Evolutionary conservation across 495 filamentous ascomycete species (phyloP).

Genomic region (Tuber calosporum): DNA sequence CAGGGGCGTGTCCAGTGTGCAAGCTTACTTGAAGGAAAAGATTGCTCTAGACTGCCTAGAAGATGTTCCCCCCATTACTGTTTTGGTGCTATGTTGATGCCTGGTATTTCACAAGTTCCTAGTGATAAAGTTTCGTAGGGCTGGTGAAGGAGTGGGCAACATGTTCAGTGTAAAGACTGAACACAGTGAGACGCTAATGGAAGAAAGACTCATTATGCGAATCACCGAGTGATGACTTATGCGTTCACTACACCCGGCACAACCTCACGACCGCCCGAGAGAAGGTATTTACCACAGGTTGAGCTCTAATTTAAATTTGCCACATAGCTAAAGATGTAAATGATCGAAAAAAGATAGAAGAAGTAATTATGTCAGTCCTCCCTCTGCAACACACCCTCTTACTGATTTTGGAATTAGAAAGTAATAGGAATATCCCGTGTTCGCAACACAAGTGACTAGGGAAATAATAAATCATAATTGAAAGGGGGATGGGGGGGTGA

Average conservation of each 20-base stretch:
- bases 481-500: not conserved
- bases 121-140: too few relatives aligned
- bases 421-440: not conserved
- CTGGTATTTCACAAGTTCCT: not conserved
- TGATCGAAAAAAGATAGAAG: not conserved
- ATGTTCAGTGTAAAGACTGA: not conserved
- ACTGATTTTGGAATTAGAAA: not conserved
- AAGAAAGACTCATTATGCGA: not conserved
- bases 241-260: not conserved
- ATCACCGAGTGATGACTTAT: not conserved
- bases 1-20: not conserved
- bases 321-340: not conserved
- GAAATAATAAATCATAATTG: not conserved
- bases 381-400: not conserved
- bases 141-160: not conserved
- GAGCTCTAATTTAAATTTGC: not conserved
- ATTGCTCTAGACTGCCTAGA: not conserved
- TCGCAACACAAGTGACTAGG: not conserved
- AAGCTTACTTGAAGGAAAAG: not conserved
- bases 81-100: too few relatives aligned
- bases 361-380: not conserved
- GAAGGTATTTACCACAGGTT: not conserved
- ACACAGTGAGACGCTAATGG: not conserved
- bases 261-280: not conserved
- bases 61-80: not conserved